Base-by-base conservation (phyloP, 1,284 basidiomycete species). In the Tilletiaria anomala region DNA sequence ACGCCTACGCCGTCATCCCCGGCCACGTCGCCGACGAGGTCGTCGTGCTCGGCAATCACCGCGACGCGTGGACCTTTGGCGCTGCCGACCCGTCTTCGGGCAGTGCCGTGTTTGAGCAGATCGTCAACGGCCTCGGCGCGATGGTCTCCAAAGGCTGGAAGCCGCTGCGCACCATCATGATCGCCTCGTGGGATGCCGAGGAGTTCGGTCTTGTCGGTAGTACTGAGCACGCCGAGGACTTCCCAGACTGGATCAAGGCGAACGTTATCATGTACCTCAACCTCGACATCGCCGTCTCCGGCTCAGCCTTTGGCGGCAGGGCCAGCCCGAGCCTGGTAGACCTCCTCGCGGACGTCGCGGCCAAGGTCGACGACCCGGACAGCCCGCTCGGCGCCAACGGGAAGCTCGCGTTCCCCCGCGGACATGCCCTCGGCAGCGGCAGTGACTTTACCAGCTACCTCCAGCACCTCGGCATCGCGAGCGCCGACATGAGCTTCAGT, bases 131-230 rank as follows among this genome's bases (percentile, higher is more conserved):
- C n/a, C 76, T 88, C 44, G 86, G 85, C 22, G 69, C 71, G 6
- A 71, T 94, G 2, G 61, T 83, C 17, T 71, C 70, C 50, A 71
- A 70, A 12, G 88, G 86, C 19, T 96, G 89, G 89, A 82, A 78
- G 56, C 89, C 89, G 3, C 70, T 88, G 31, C 73, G 88, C 43
- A 89, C 83, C 14, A 78, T 91, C 55, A 69, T 91, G n/a, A 73
- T 94, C 39, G 85, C 83, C 3, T 82, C 78, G 50, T 93, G 85
- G 87, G 86, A 91, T 67, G 89, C 78, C 0, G 88, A 94, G 70
- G 89, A 88, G 73, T 85, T 86, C 47, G 86, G 86, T 20, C 73
- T 91, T 26, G 71, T 93, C 34, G 87, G 87, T 10, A 80, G 78
- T 54, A 87, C 83, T 5, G 85, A 91, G 68, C 87, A 79, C 73